Conservation (phyloP, 2,329 filamentous ascomycete species). For the Alternaria sp. region DNA sequence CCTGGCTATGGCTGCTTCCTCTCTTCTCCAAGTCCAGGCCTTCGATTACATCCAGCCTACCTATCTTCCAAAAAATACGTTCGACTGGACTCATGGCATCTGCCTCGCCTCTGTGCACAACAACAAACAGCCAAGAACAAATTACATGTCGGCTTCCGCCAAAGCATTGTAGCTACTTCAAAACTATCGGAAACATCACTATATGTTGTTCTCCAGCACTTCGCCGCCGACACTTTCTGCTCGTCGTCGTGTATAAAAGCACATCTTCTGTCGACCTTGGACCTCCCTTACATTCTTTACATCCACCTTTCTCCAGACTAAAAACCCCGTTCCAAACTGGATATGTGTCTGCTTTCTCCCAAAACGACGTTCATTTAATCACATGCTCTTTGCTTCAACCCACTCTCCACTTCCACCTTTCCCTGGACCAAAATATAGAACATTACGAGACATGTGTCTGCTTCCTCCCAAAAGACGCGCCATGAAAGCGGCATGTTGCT, state of each 20-base stretch:
- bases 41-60: background rate
- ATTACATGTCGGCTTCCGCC: background rate
- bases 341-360: background rate
- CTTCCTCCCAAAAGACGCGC: no score
- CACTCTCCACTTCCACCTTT: background rate
- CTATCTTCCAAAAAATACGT: background rate
- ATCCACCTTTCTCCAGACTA: background rate
- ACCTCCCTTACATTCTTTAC: background rate
- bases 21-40: background rate
- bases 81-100: background rate
- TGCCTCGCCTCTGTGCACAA: background rate
- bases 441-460: no score
- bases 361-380: no score
- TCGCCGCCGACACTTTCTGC: no score
- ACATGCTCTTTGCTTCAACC: background rate
- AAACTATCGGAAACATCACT: no score
- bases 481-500: background rate
- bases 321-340: no score
- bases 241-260: no score
- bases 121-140: accelerated
- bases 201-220: no score
- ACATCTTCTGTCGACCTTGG: background rate
- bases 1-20: no score
- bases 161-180: background rate
- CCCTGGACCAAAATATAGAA: no score